phyloP scores from a whole-genome alignment of 768 basidiomycete genomes.

The Gloeopeniophorella convolvens region DNA sequence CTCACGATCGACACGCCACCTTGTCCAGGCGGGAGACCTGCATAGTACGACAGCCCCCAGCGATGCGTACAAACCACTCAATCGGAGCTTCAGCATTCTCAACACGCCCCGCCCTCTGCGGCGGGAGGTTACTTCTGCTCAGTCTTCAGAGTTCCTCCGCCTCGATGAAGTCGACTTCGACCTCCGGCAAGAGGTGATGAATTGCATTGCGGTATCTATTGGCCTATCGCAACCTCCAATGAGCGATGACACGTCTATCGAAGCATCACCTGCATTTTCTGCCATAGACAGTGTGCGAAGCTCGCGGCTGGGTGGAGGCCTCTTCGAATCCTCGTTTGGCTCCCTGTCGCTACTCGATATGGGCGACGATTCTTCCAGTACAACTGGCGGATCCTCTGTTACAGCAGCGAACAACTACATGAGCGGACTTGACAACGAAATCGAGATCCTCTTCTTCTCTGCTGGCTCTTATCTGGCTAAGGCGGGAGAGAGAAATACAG shows the following conservation, averaged over 20 bases:
- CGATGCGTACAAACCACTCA: constrained; percentile 34
- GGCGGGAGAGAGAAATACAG: constrained; percentile 85
- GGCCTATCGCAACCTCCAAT: constrained; percentile 85
- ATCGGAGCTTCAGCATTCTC: constrained; percentile 17
- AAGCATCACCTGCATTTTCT: constrained; percentile 57
- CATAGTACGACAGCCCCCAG: constrained; percentile 47
- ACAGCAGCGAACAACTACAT: constrained; percentile 47
- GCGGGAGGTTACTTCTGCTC: constrained; percentile 11
- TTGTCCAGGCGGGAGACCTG: constrained; percentile 74
- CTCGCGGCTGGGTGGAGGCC: constrained; percentile 24
- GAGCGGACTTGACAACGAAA: constrained; percentile 89
- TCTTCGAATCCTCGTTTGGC: constrained; percentile 62
- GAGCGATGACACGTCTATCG: constrained; percentile 57
- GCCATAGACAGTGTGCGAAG: constrained; percentile 37
- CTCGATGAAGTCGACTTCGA: constrained; percentile 73
- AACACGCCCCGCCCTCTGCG: constrained; percentile 12
- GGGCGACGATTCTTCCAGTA: constrained; percentile 62
- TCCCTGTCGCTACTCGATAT: constrained; percentile 67
- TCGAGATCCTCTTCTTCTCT: constrained; percentile 91
- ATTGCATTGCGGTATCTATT: constrained; percentile 95
- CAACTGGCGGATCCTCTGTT: constrained; percentile 52
- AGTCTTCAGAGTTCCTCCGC: constrained; percentile 20
- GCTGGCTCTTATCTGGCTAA: constrained; percentile 81
- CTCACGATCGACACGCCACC: constrained; percentile 40
- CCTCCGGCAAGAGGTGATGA: constrained; percentile 95